Evolutionary conservation across 2,329 filamentous ascomycete genomes (phyloP).

Genomic region (Fusarium sp.): DNA sequence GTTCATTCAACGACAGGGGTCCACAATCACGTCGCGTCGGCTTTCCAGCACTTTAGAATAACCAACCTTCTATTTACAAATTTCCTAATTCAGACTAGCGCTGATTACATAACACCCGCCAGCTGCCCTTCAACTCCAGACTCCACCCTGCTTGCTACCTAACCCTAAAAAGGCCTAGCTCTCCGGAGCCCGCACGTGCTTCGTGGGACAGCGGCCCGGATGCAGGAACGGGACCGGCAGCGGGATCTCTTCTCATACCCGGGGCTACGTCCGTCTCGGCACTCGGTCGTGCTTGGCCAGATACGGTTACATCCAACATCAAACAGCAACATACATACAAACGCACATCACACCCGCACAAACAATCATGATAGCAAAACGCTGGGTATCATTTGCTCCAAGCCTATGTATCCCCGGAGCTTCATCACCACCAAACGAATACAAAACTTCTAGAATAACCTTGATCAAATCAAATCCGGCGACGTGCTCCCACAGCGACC

Average conservation of each 20-base stretch:
- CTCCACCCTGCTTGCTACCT: constrained; percentile 24
- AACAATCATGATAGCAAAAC: constrained; percentile 29
- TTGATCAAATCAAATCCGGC: constrained; percentile 6
- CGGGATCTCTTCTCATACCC: background rate
- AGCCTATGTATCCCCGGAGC: constrained; percentile 32
- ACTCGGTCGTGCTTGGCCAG: background rate
- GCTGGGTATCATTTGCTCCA: constrained; percentile 46
- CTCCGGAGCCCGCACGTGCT: constrained; percentile 16
- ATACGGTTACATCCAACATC: background rate
- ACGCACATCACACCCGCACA: background rate
- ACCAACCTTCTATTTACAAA: too few species aligned
- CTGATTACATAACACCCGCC: constrained; percentile 6
- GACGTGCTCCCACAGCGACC: constrained; percentile 20
- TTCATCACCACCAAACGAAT: constrained; percentile 24
- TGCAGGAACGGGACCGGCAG: constrained; percentile 33
- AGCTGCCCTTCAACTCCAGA: background rate
- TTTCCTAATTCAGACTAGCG: constrained; percentile 31
- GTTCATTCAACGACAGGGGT: background rate
- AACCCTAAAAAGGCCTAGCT: constrained; percentile 12
- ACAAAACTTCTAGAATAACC: constrained; percentile 27
- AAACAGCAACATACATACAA: background rate
- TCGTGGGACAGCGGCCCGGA: constrained; percentile 38
- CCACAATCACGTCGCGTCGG: constrained; percentile 32
- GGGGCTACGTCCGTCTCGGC: background rate
- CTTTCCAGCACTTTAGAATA: constrained; percentile 7